Conservation (phyloP, 2,329 filamentous ascomycete genomes). For the Aspergillus ibericus region DNA sequence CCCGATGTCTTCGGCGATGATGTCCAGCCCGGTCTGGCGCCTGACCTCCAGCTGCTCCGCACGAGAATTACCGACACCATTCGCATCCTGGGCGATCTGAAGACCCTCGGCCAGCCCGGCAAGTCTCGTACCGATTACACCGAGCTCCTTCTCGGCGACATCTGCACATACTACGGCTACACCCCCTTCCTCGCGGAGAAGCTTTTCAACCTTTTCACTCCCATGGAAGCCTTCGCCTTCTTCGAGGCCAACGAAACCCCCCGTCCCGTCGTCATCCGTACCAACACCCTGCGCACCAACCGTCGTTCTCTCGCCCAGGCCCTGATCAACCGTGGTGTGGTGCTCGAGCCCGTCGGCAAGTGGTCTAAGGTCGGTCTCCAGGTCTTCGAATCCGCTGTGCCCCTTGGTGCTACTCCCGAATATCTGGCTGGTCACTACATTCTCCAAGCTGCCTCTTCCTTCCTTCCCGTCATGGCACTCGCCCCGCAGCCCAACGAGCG, state of each 20-base stretch:
- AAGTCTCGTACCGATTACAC: slow-evolving; percentile 87
- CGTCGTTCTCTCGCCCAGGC: slow-evolving; percentile 82
- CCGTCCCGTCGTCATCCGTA: slow-evolving; percentile 90
- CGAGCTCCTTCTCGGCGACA: slow-evolving; percentile 80
- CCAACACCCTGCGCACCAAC: slow-evolving; percentile 84
- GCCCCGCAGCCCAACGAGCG: slow-evolving; percentile 91
- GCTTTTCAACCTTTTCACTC: slow-evolving; percentile 87
- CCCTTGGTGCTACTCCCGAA: slow-evolving; percentile 91
- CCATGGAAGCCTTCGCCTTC: slow-evolving; percentile 93
- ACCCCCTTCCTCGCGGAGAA: slow-evolving; percentile 94
- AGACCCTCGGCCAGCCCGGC: slow-evolving; percentile 74
- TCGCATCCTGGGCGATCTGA: slow-evolving; percentile 85
- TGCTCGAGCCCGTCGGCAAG: slow-evolving; percentile 93
- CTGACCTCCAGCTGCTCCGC: slow-evolving; percentile 85
- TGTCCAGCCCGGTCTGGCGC: slow-evolving; percentile 65
- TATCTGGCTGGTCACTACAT: slow-evolving; percentile 98
- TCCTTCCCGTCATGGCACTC: slow-evolving; percentile 95
- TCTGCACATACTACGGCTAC: slow-evolving; percentile 97
- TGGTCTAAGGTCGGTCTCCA: slow-evolving; percentile 98
- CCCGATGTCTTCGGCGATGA: slow-evolving; percentile 63
- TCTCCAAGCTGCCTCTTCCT: slow-evolving; percentile 92
- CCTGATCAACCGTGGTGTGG: slow-evolving; percentile 93
- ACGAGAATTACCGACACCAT: slow-evolving; percentile 90
- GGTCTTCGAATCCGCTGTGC: slow-evolving; percentile 85
- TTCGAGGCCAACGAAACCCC: slow-evolving; percentile 98